Percentiles rank a stretch among this genome's conserved stretches.
These are phyloP conservation scores for Fusarium sarcochroum DNA, from an alignment of 2,329 filamentous ascomycete species.

Conservation along the genomic window DNA sequence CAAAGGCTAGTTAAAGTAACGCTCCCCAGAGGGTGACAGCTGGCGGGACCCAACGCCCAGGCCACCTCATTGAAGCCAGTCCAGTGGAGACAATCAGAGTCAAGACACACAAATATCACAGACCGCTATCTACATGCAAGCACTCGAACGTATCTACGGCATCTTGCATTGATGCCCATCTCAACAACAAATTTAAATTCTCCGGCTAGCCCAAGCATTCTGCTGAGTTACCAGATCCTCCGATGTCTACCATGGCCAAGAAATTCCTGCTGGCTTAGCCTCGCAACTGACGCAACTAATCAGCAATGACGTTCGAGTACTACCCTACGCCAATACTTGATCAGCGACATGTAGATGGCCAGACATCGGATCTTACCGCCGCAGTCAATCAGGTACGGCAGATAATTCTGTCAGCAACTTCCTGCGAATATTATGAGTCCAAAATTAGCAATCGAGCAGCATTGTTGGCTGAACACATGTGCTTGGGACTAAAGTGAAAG, in stretches of 20 bases:
- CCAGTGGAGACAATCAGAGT: conserved; percentile 1
- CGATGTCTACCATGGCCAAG: conserved; percentile 8
- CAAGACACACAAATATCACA: conserved; percentile 1
- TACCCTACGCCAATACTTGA: conserved; percentile 30
- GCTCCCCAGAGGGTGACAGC: conserved; percentile 19
- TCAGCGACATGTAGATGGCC: conserved; percentile 16
- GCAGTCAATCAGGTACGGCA: not conserved
- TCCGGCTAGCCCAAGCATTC: too few relatives aligned
- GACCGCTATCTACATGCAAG: conserved; percentile 10
- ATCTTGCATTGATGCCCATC: not conserved
- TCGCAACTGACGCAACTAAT: conserved; percentile 24
- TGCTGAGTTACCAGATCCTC: not conserved
- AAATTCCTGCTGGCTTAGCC: not conserved
- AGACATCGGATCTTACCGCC: conserved; percentile 13
- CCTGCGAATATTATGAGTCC: not conserved
- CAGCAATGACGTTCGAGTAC: conserved; percentile 31
- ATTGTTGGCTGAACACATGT: conserved; percentile 8
- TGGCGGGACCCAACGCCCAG: conserved; percentile 18
- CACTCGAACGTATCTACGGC: not conserved
- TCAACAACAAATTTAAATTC: not conserved
- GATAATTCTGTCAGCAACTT: not conserved
- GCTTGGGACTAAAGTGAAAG: conserved; percentile 8
- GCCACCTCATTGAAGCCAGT: conserved; percentile 8
- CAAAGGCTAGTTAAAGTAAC: conserved; percentile 10
- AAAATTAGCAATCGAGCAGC: not conserved